Conservation (phyloP, 768 basidiomycete genomes). For the Russula foetens region DNA sequence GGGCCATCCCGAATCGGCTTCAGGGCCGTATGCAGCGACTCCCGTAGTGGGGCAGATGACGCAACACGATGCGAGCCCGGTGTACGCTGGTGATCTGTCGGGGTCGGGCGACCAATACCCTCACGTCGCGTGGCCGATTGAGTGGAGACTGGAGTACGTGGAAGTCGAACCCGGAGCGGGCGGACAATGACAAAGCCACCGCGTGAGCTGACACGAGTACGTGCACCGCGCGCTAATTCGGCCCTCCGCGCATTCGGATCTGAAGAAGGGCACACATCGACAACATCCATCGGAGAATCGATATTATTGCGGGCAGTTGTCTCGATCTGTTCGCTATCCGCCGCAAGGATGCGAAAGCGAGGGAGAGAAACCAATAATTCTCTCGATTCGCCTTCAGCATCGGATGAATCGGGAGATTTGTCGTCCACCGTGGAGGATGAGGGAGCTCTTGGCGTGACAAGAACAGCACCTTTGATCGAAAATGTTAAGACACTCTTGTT, state of each 20-base stretch:
- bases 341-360: conserved; percentile 58
- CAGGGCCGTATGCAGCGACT: conserved; percentile 25
- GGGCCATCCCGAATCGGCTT: conserved; percentile 44
- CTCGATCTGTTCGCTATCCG: conserved; percentile 52
- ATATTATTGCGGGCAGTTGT: conserved; percentile 55
- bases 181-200: conserved; percentile 53
- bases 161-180: conserved; percentile 25
- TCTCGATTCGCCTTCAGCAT: conserved; percentile 26
- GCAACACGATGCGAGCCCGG: conserved; percentile 19
- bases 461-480: conserved; percentile 53
- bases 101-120: conserved; percentile 16
- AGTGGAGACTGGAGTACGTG: conserved; percentile 17
- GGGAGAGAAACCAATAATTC: conserved; percentile 54
- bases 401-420: conserved; percentile 18
- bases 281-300: conserved; percentile 31
- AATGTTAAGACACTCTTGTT: conserved; percentile 59
- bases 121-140: conserved; percentile 16
- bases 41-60: conserved; percentile 23
- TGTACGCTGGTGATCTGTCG: conserved; percentile 22
- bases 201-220: conserved; percentile 52
- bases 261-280: conserved; percentile 56
- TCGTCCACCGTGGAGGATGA: conserved; percentile 24
- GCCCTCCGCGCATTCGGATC: conserved; percentile 58
- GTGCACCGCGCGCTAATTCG: conserved; percentile 51
- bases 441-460: conserved; percentile 42